phyloP scores from a whole-genome alignment of 129 eudicot genomes.

The Chrysanthemum makinoi region DNA sequence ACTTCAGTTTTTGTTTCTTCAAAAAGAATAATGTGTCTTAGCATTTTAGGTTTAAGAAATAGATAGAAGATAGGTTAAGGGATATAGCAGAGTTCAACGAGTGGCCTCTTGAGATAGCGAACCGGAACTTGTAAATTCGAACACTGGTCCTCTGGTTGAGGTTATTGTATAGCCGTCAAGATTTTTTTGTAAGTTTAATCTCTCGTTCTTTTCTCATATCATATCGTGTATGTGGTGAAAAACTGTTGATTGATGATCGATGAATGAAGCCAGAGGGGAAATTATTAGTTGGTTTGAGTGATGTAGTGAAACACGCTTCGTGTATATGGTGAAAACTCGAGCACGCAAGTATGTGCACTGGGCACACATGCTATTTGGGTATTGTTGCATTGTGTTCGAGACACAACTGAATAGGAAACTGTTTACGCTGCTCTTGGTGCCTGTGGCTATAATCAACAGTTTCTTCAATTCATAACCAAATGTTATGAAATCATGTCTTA shows the following conservation, averaged over 20 bases:
- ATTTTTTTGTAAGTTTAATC: not conserved
- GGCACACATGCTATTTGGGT: too few species aligned
- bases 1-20: not conserved
- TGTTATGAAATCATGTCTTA: too few species aligned
- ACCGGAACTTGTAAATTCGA: conserved; percentile 18
- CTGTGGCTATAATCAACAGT: too few species aligned
- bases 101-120: conserved; percentile 22
- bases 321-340: too few species aligned
- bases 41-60: conserved; percentile 3
- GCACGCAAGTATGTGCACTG: too few species aligned
- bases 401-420: too few species aligned
- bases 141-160: conserved; percentile 1
- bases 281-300: not conserved
- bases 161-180: conserved; percentile 14
- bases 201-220: not conserved
- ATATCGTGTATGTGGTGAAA: not conserved
- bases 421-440: too few species aligned
- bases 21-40: not conserved
- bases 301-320: too few species aligned
- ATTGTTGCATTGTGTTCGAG: too few species aligned
- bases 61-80: conserved; percentile 5
- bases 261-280: not conserved
- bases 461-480: too few species aligned
- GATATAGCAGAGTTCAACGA: conserved; percentile 14
- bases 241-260: not conserved